phyloP scores from a whole-genome alignment of 768 basidiomycete species.

The Leccinellum albellum region DNA sequence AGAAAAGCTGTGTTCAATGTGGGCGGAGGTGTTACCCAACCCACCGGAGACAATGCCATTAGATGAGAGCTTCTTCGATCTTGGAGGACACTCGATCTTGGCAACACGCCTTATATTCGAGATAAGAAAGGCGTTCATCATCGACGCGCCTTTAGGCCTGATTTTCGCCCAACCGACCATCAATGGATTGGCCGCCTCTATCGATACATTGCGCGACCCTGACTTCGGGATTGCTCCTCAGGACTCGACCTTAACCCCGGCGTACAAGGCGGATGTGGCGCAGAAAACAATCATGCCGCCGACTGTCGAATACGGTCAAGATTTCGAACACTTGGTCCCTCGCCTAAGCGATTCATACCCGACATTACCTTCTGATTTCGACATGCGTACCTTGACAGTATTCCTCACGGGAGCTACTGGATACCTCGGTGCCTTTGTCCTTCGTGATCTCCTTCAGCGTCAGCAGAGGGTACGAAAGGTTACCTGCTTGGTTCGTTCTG shows the following conservation, averaged over 20 bases:
- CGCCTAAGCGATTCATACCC: conserved; percentile 60
- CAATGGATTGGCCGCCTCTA: conserved; percentile 63
- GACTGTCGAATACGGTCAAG: conserved; percentile 71
- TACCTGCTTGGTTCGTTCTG: conserved; percentile 85
- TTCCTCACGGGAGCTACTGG: conserved; percentile 98
- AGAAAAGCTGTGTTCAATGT: conserved; percentile 77
- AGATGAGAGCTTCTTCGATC: conserved; percentile 96
- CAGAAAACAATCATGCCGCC: conserved; percentile 22
- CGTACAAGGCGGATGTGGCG: conserved; percentile 5
- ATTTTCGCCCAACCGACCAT: conserved; percentile 92
- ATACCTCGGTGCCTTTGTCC: conserved; percentile 91
- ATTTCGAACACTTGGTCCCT: conserved; percentile 61
- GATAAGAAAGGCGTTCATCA: conserved; percentile 86
- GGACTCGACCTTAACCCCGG: conserved; percentile 22
- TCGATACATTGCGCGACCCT: conserved; percentile 71
- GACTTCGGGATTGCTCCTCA: conserved; percentile 70
- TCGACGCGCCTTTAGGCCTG: conserved; percentile 86
- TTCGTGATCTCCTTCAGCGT: conserved; percentile 71
- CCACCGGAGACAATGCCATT: conserved; percentile 73
- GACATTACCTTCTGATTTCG: conserved; percentile 55
- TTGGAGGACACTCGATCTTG: conserved; percentile 97
- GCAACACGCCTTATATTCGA: conserved; percentile 97
- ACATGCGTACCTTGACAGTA: conserved; percentile 57
- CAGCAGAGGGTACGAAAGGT: conserved; percentile 72
- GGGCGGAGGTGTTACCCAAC: conserved; percentile 77